Conservation (phyloP, 2,329 filamentous ascomycete genomes). For the Tolypocladium nubicola region DNA sequence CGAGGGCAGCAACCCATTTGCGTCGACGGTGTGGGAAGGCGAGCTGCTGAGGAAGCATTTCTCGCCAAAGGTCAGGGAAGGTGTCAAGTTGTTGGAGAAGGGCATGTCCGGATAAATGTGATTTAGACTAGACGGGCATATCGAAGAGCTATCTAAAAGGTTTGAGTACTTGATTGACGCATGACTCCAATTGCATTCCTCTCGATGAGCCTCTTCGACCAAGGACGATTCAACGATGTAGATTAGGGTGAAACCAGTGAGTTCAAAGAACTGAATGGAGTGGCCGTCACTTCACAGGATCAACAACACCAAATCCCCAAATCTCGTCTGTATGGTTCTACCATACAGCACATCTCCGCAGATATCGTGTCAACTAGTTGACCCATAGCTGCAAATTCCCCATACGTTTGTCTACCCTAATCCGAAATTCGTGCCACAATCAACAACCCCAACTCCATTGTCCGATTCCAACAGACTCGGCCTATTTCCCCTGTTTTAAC, state of each 20-base stretch:
- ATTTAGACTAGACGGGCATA: not conserved
- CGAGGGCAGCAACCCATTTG: conserved; percentile 84
- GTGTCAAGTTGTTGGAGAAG: conserved; percentile 59
- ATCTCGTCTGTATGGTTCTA: not conserved
- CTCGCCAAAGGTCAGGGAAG: conserved; percentile 75
- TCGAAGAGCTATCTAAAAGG: not conserved
- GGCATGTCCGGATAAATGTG: conserved; percentile 30
- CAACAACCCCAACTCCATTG: not conserved
- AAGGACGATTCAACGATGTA: not conserved
- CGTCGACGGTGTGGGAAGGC: conserved; percentile 85
- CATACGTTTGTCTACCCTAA: not conserved
- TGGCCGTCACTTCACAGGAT: not conserved
- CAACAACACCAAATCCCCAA: not conserved
- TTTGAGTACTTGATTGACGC: not conserved
- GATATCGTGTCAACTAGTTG: not conserved
- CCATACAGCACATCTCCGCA: not conserved
- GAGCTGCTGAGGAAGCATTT: conserved; percentile 80
- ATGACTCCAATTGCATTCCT: not conserved
- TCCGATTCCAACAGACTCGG: not conserved
- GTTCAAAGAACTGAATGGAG: no score
- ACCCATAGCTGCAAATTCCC: not conserved
- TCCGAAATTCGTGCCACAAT: not conserved
- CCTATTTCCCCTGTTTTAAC: not conserved
- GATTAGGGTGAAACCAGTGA: not conserved
- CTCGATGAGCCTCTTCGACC: not conserved